phyloP scores from a whole-genome alignment of 345 rosid species.

The Syzygium oleosum region DNA sequence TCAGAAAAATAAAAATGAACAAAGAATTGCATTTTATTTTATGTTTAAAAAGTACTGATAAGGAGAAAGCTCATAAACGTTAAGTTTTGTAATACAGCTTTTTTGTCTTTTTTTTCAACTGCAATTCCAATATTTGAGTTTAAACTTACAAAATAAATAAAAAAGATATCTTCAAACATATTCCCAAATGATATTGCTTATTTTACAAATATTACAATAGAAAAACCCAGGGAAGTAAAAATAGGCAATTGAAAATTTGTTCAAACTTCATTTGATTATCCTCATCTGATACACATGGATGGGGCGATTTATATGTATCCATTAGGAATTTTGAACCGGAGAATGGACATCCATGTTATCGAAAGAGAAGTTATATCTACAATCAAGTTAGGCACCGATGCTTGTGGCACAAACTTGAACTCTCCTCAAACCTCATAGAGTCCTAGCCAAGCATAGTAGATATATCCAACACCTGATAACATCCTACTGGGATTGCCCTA shows the following conservation, averaged over 20 bases:
- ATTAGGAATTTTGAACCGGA: not conserved
- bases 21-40: not conserved
- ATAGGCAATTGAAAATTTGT: not conserved
- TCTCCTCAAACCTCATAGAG: not conserved
- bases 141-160: not conserved
- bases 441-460: not conserved
- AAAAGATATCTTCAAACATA: not conserved
- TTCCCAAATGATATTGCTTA: not conserved
- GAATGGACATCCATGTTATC: accelerated
- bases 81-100: not conserved
- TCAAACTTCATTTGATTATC: not conserved
- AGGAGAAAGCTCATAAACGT: not conserved
- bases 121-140: not conserved
- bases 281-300: not conserved
- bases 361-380: not conserved
- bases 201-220: not conserved
- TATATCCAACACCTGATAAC: not conserved
- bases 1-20: not conserved
- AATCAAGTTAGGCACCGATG: not conserved
- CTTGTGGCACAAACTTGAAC: accelerated
- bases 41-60: not conserved
- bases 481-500: not conserved
- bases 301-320: not conserved
- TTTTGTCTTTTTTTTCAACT: not conserved
- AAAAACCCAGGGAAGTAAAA: not conserved